Base-by-base conservation (phyloP, 768 basidiomycete species). In the Auriscalpium vulgare region DNA sequence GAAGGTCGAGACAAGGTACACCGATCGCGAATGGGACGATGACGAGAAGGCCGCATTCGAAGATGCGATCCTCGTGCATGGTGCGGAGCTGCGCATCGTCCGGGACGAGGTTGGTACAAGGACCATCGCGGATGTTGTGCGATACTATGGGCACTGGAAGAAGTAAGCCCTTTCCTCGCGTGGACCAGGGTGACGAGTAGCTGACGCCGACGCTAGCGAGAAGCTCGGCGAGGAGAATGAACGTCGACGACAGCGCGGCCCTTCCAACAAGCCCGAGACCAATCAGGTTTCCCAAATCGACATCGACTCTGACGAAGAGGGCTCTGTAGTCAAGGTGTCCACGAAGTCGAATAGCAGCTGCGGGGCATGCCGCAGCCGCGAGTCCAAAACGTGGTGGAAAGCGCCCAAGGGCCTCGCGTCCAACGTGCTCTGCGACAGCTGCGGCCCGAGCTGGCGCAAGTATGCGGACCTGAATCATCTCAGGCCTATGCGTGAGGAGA, bases 381-480 rank as follows among this genome's bases (percentile, higher is more conserved):
- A 91, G 57, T 88, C 88, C 7, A 76, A 76, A 38, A 72, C 70
- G 3, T 97, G 93, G 93, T 97, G 91, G 91, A 90, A 88, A 67
- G 91, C 92, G 13, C 94, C 93, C 2, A 90, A 90, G 66, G 88
- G 87, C 19, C 78, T 95, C n/a, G 69, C 77, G 0, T 87, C 87
- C 2, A 78, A 77, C 56, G 79, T 92, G 40, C 81, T 95, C 53
- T 97, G 93, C 66, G 90, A 95, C 47, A 76, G 69, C 34, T 97
- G 93, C 65, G 93, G 93, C 11, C 80, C 83, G 47, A 88, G 87
- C 60, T 97, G 91, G 87, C 78, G 93, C 62, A 97, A 95, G 71
- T 97, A 97, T 67, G 93, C 91, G 0, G 92, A 95, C 62, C 74
- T 94, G 50, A 90, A 85, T 62, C 84, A 60, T 37, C 56, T 88